Base-by-base conservation (phyloP, 2,329 filamentous ascomycete species). In the Parascedosporium putredinis region DNA sequence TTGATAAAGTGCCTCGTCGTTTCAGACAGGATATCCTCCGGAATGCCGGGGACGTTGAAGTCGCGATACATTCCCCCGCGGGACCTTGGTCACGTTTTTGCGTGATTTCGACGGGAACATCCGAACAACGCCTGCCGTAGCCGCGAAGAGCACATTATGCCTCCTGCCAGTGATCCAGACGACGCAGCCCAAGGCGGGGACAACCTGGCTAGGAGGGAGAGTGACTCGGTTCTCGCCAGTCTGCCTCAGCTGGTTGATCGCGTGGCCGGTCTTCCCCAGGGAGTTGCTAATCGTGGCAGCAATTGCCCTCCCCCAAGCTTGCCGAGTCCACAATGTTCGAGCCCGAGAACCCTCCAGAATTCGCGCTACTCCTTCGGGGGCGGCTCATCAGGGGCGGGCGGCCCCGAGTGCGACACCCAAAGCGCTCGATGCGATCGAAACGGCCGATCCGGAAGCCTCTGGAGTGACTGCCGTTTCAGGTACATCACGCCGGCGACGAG, bases 161-260 rank as follows among this genome's bases (percentile, higher is more conserved):
- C 74, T 79, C 56, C 74, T 79, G 29, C 79, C 76, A 23, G 74
- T 76, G 43, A 86, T 69, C 79, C 86, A 86, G 1, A 74, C 69
- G 3, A 86, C 76, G 57, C 83, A 86, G 3, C 75, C 72, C 6
- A 75, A 70, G 2, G 74, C 74, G 2, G 81, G 78, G 12, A 72
- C 67, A 23, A 64, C 63, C n/a, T 71, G 62, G 44, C 76, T 74
- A 9, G 69, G 66, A 9, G 84, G 85, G 25, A 88, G 69, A 43
- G 84, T 78, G 38, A 89, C 76, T 54, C 87, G 79, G 63, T 87
- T 88, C 60, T 88, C 85, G 9, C 82, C 82, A 0, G 79, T 85
- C 57, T 88, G 84, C 44, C 85, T 81, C 51, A 89, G 75, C 55
- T 85, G 79, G 56, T 74, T 84, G 62, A 85, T 80, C 40, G 76